Base-by-base conservation (phyloP, 139 green algal species). In the Chlorella sorokiniana region DNA sequence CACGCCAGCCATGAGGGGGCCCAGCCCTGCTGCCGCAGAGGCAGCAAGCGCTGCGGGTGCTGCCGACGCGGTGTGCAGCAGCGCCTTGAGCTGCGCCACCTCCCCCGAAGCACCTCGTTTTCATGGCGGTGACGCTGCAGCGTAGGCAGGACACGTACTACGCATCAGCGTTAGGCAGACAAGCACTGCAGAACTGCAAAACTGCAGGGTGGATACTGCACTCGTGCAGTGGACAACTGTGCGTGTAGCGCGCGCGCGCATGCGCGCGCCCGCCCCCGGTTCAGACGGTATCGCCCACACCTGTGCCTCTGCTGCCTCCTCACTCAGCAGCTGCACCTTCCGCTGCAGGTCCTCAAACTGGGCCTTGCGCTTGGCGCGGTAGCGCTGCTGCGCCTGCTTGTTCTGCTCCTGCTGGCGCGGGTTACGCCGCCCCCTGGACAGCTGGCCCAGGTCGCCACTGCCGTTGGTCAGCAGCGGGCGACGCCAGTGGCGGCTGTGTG, bases 311-410 rank as follows among this genome's bases (percentile, higher is more conserved):
- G 16, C 7, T 3, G 51, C 52, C 48, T 83, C 63, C 1, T 25
- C 63, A 9, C 27, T 69, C 27, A 83, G 78, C 22, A 69, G 33
- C 37, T 64, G 33, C 71, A 86, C 81, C 52, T 44, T 67, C 4
- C n/a, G 45, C 75, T 82, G 81, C 74, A 86, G 38, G 10, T 86
- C 81, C 65, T 86, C 81, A 82, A 86, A 86, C 74, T 86, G 81
- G 1, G 81, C 81, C 40, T 86, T 86, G 20, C 81, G 71, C 61
- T 80, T 86, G 52, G 81, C 81, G 22, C 81, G 81, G 71, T 86
- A 86, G 16, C 81, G 81, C 75, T 86, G 81, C 67, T 86, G 81
- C 31, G 81, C 81, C 81, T 82, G 71, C 65, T 86, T 86, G 75
- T 86, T 86, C 51, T 86, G 81, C 72, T 86, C 81, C 72, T 86